Conservation (phyloP, 2,329 filamentous ascomycete genomes). For the Microcera coccophila region DNA sequence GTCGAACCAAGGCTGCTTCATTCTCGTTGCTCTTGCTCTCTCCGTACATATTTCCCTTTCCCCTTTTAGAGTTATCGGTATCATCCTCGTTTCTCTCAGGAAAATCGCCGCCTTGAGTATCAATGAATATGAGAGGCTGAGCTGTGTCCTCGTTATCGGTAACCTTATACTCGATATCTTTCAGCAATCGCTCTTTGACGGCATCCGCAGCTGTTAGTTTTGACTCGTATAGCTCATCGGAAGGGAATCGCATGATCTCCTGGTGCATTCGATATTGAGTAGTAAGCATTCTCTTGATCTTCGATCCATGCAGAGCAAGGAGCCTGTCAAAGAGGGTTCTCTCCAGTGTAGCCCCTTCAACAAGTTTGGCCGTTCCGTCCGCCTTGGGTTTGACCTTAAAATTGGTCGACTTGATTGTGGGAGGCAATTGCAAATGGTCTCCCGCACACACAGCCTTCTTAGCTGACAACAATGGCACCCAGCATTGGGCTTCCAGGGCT, state of each 20-base stretch:
- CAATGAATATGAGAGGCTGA: conserved; percentile 87
- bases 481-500: conserved; percentile 93
- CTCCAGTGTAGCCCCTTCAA: conserved; percentile 64
- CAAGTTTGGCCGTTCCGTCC: conserved; percentile 36
- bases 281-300: conserved; percentile 91
- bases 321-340: conserved; percentile 92
- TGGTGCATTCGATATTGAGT: conserved; percentile 99
- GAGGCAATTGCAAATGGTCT: conserved; percentile 89
- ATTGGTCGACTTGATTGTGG: conserved; percentile 82
- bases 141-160: conserved; percentile 78
- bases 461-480: conserved; percentile 80
- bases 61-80: conserved; percentile 42
- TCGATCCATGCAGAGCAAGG: conserved; percentile 71
- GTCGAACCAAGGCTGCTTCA: conserved; percentile 76
- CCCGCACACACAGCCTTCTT: conserved; percentile 86
- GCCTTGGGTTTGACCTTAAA: conserved; percentile 42
- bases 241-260: conserved; percentile 91
- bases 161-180: conserved; percentile 73
- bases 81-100: conserved; percentile 75
- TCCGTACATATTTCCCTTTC: conserved; percentile 42
- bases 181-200: conserved; percentile 72
- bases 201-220: conserved; percentile 75
- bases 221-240: conserved; percentile 78
- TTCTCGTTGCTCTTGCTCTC: conserved; percentile 87
- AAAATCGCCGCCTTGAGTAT: conserved; percentile 93